phyloP scores from a whole-genome alignment of 2,329 filamentous ascomycete genomes.

The Calonectria pauciramosa region DNA sequence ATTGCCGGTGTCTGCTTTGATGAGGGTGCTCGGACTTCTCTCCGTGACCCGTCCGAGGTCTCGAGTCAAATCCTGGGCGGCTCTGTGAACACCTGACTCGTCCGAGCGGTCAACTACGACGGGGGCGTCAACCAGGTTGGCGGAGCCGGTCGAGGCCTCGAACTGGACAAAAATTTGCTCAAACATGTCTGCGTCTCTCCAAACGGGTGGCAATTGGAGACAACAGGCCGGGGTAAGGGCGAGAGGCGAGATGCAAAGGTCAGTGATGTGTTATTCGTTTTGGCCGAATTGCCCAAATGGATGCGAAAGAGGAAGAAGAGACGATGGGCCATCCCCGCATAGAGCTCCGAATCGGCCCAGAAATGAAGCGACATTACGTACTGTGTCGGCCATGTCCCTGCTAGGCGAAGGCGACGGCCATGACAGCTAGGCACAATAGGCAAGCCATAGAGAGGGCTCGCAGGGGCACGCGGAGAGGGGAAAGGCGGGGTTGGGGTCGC shows the following conservation, averaged over 20 bases:
- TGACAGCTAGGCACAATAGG: neutral
- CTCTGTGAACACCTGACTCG: slow-evolving; percentile 7
- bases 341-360: neutral
- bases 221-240: neutral
- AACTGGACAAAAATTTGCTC: slow-evolving; percentile 10
- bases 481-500: slow-evolving; percentile 14
- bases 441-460: neutral
- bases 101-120: neutral
- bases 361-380: slow-evolving; percentile 11
- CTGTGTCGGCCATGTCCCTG: neutral
- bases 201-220: neutral
- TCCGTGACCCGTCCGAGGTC: neutral
- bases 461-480: slow-evolving; percentile 8
- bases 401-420: neutral
- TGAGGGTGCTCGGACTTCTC: neutral
- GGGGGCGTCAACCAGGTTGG: neutral
- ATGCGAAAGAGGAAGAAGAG: neutral
- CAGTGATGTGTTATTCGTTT: neutral
- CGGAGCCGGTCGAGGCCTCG: neutral
- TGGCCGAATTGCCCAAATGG: neutral
- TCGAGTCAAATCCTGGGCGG: neutral
- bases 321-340: neutral
- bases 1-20: neutral
- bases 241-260: neutral
- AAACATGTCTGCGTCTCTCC: neutral